phyloP scores from a whole-genome alignment of 257 asterid species.

The Solanum paucissectum region DNA sequence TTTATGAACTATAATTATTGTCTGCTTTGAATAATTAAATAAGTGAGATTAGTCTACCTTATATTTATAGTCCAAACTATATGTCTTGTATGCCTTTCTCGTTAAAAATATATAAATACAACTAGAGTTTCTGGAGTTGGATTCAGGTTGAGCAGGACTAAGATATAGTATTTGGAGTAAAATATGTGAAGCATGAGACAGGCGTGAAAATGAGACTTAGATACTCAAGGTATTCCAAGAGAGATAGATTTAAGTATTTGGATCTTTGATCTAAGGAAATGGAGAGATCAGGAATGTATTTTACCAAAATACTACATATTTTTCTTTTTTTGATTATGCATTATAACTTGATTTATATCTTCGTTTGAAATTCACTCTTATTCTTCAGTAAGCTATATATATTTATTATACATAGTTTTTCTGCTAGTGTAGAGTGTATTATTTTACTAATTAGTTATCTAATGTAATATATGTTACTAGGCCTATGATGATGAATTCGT shows the following conservation, averaged over 20 bases:
- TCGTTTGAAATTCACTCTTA: not conserved
- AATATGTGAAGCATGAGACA: no score
- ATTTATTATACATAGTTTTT: no score
- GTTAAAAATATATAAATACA: not conserved
- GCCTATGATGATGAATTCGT: not conserved
- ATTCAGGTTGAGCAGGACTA: no score
- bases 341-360: no score
- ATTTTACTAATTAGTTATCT: not conserved
- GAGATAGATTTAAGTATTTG: no score
- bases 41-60: not conserved
- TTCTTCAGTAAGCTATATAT: no score
- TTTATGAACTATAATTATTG: not conserved
- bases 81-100: not conserved
- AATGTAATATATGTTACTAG: not conserved
- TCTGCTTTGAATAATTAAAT: not conserved
- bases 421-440: not conserved
- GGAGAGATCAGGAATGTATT: no score
- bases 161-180: no score
- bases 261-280: not conserved
- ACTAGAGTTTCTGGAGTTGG: not conserved
- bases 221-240: no score
- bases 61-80: not conserved
- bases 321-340: no score
- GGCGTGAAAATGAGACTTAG: no score
- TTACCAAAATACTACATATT: no score